Evolutionary conservation across 768 basidiomycete genomes (phyloP).

Genomic region (Amanita subjunquillea): DNA sequence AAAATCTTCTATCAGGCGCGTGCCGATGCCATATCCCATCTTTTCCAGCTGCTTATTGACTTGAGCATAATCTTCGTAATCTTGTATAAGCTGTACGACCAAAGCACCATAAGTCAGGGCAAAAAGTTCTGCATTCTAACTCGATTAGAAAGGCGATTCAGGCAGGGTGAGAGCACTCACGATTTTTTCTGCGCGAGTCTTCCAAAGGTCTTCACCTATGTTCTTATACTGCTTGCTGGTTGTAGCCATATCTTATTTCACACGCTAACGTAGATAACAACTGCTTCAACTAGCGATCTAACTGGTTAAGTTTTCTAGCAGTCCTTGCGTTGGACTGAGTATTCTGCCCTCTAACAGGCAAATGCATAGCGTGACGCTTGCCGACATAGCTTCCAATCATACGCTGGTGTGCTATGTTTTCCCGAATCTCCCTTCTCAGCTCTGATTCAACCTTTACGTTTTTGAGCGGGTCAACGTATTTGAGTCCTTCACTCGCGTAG

Average conservation of each 20-base stretch:
- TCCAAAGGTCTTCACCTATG: slow-evolving; percentile 95
- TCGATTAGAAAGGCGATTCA: slow-evolving; percentile 11
- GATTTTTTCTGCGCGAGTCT: slow-evolving; percentile 87
- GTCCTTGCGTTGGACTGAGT: slow-evolving; percentile 87
- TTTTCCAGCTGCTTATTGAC: slow-evolving; percentile 96
- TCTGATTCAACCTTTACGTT: slow-evolving; percentile 83
- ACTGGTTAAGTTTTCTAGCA: slow-evolving; percentile 81
- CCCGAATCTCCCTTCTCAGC: slow-evolving; percentile 67
- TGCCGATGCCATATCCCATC: slow-evolving; percentile 99
- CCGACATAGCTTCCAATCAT: slow-evolving; percentile 95
- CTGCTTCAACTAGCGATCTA: slow-evolving; percentile 41
- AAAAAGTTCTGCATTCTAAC: slow-evolving; percentile 94
- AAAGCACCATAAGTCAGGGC: slow-evolving; percentile 95
- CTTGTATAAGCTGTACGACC: slow-evolving; percentile 96
- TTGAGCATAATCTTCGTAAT: slow-evolving; percentile 95
- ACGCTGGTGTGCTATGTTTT: slow-evolving; percentile 87
- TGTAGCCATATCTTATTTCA: slow-evolving; percentile 41
- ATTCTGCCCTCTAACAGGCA: slow-evolving; percentile 92
- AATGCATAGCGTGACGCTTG: slow-evolving; percentile 82
- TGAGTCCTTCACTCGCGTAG: slow-evolving; percentile 9
- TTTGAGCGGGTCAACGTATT: slow-evolving; percentile 50
- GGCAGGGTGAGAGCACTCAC: slow-evolving; percentile 33
- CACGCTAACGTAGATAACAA: not conserved
- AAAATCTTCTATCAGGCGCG: slow-evolving; percentile 93
- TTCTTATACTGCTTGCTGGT: slow-evolving; percentile 78